Base-by-base conservation (phyloP, 768 basidiomycete genomes). In the Tulasnella sp. region DNA sequence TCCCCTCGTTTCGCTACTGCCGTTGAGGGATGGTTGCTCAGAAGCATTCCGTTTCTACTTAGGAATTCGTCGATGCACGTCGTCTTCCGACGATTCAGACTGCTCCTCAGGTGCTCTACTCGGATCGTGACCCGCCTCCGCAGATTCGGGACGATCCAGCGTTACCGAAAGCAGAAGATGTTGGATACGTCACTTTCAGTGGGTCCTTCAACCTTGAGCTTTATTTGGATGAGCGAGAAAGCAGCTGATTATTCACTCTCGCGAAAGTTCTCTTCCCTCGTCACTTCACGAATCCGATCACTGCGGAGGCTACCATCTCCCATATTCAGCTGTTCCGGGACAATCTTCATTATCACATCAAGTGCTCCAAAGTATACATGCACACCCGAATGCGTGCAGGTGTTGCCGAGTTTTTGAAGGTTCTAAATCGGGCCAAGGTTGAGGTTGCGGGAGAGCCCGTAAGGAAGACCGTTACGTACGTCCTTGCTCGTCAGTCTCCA, bases 41-140 rank as follows among this genome's bases (percentile, higher is more conserved):
- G 31, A 37, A 69, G 40, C 75, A 18, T 69, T 69, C 64, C 18
- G 16, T 81, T 75, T 80, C 31, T 75, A 46, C 44, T 41, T 82
- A 97, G 96, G 98, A 99, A 92, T 99, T 99, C 84, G 98, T 99
- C 44, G 98, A 99, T 88, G 97, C 98, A n/a, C 91, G 98, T 78
- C 90, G 95, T 75, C 91, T 95, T 81, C 95, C 97, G 1, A 92
- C 93, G 16, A 94, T 99, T 77, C 98, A 99, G 86, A 96, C 94
- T 82, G 98, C 98, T 1, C 98, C 98, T 0, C 98, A 99, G 86
- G 98, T 99, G 20, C 89, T 97, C 16, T 99, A 98, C 86, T 94
- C 95, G 16, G 97, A 93, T 84, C 92, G 96, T 60, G 96, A 98
- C 64, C 97, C 98, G 37, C 98, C 98, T 0, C 90, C 98, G n/a